A percentile compares a stretch with the other conserved stretches of the same genome.
phyloP scores from a whole-genome alignment of 106 monocot species.

The Ottelia alismoides region DNA sequence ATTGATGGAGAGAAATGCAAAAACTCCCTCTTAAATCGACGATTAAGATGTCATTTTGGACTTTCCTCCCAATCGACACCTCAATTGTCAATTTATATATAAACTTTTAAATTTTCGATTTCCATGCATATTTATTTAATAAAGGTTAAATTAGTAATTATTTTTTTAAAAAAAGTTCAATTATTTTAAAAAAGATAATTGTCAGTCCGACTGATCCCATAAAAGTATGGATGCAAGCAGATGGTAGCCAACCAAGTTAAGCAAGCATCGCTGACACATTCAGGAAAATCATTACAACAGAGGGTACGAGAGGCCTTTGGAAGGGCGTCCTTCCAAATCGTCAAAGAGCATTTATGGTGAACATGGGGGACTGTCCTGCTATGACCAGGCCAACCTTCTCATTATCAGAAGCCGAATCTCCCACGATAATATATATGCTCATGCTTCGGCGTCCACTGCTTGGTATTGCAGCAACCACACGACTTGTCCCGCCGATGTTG shows the following conservation, averaged over 20 bases:
- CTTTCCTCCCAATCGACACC: too few species aligned
- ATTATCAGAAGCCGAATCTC: constrained; percentile 40
- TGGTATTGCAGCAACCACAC: constrained; percentile 73
- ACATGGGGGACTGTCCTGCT: constrained; percentile 95
- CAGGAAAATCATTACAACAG: constrained; percentile 40
- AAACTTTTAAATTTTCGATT: too few species aligned
- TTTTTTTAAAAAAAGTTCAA: too few species aligned
- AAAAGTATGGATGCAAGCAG: constrained; percentile 95
- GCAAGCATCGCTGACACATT: constrained; percentile 45
- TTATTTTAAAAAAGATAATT: constrained; percentile 31
- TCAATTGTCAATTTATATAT: too few species aligned
- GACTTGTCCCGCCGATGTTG: constrained; percentile 82
- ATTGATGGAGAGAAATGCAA: too few species aligned
- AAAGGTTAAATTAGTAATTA: too few species aligned
- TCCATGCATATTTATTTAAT: too few species aligned
- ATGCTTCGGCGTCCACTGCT: constrained; percentile 61
- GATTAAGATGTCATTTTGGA: too few species aligned
- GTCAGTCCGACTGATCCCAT: constrained; percentile 84
- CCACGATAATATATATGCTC: constrained; percentile 52
- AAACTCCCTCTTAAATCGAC: too few species aligned
- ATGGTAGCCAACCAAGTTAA: constrained; percentile 42
- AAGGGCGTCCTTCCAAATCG: constrained; percentile 66
- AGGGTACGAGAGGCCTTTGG: constrained; percentile 70
- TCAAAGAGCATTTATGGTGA: constrained; percentile 87
- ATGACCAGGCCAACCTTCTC: constrained; percentile 73